Conservation (phyloP, 345 rosid species). For the Eucalyptus grandis region DNA sequence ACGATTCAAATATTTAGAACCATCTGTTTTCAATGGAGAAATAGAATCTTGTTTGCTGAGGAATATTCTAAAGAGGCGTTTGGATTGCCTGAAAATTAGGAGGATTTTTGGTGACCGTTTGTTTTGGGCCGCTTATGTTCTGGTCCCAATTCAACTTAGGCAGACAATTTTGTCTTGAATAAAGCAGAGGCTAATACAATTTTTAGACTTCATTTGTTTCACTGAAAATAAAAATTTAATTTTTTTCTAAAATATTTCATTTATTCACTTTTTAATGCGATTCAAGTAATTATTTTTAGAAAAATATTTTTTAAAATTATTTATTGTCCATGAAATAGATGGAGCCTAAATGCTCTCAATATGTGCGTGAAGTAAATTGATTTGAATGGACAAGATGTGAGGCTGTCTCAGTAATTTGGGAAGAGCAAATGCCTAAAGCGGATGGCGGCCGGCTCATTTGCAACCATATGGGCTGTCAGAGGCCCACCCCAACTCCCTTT, state of each 20-base stretch:
- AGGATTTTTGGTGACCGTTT: background rate
- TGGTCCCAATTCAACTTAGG: background rate
- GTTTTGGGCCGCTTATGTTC: background rate
- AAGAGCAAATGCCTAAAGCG: background rate
- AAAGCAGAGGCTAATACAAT: background rate
- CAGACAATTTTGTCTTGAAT: background rate
- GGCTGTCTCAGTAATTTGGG: background rate
- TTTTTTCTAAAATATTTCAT: background rate
- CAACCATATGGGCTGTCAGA: background rate
- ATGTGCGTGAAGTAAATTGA: background rate
- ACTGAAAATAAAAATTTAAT: rapidly evolving
- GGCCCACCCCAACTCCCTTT: background rate
- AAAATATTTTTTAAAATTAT: background rate
- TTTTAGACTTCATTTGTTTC: background rate
- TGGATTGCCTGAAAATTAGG: background rate
- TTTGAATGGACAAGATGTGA: background rate
- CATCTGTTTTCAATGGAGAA: background rate
- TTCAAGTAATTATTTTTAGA: background rate
- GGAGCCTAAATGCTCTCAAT: background rate
- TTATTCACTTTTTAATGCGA: rapidly evolving
- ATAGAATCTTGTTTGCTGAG: background rate
- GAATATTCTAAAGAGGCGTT: background rate
- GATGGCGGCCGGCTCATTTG: background rate
- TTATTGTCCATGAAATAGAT: background rate
- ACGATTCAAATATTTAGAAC: background rate